Conservation (phyloP, 2,329 filamentous ascomycete genomes). For the Thermothelomyces thermophilus region DNA sequence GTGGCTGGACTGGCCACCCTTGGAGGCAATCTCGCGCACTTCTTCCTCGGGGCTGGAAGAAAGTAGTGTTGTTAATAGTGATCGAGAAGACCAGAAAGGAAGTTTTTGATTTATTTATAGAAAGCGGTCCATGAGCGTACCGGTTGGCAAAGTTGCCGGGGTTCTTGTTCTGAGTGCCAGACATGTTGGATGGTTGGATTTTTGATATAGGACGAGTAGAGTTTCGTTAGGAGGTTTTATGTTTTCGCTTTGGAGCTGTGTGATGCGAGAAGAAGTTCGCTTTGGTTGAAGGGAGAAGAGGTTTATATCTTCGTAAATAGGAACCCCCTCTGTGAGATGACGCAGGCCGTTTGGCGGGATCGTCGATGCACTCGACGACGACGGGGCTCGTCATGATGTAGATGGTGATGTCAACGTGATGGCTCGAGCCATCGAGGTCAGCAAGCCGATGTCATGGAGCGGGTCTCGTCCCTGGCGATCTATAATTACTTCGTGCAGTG, state of each 20-base stretch:
- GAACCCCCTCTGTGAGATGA: neutral
- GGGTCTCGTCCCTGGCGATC: neutral
- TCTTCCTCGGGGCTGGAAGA: slow-evolving; percentile 36
- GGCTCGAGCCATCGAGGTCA: neutral
- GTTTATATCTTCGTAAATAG: neutral
- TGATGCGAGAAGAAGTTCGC: neutral
- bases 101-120: too few species aligned
- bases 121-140: slow-evolving; percentile 15
- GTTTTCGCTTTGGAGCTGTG: neutral
- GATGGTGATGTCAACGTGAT: slow-evolving; percentile 6
- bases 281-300: neutral
- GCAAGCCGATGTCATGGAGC: neutral
- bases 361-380: neutral
- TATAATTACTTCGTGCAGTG: neutral
- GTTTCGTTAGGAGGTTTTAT: neutral
- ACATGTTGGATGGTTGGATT: slow-evolving; percentile 11
- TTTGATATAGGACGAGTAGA: neutral
- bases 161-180: slow-evolving; percentile 27
- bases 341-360: neutral
- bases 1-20: slow-evolving; percentile 36
- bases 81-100: too few species aligned
- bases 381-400: neutral
- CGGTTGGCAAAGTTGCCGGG: slow-evolving; percentile 37
- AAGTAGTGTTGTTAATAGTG: neutral
- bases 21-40: slow-evolving; percentile 37